phyloP scores from a whole-genome alignment of 192 early-diverging fungal species.

The Linnemannia hyalina region DNA sequence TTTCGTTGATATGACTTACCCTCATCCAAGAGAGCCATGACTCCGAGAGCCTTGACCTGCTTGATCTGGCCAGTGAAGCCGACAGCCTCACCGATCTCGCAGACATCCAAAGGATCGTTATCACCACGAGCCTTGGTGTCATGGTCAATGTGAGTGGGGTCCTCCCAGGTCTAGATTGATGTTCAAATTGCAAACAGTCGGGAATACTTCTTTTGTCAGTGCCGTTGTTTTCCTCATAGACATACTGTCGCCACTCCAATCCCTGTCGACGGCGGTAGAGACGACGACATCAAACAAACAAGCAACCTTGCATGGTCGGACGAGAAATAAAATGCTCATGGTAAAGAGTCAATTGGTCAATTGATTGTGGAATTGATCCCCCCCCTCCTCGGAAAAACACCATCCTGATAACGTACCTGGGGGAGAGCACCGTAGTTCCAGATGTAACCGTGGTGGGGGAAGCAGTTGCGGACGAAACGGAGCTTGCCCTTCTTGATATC shows the following conservation, averaged over 20 bases:
- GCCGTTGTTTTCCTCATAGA: neutral
- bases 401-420: conserved; percentile 65
- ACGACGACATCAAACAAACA: neutral
- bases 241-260: neutral
- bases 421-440: conserved; percentile 99
- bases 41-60: conserved; percentile 98
- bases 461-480: conserved; percentile 97
- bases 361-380: neutral
- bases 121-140: conserved; percentile 97
- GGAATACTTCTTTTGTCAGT: neutral
- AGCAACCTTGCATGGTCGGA: neutral
- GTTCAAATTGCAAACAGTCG: neutral
- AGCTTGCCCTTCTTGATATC: conserved; percentile 99
- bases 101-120: conserved; percentile 98
- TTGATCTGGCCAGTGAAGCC: conserved; percentile 95
- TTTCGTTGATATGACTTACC: conserved; percentile 57
- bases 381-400: neutral
- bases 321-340: neutral
- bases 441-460: conserved; percentile 99
- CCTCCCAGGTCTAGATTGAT: conserved; percentile 93
- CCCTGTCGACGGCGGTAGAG: neutral
- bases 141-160: conserved; percentile 87
- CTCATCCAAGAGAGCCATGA: conserved; percentile 98
- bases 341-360: neutral
- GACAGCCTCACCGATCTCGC: conserved; percentile 97